Evolutionary conservation across 495 filamentous ascomycete genomes (phyloP).

Genomic region (Podospora sp.): DNA sequence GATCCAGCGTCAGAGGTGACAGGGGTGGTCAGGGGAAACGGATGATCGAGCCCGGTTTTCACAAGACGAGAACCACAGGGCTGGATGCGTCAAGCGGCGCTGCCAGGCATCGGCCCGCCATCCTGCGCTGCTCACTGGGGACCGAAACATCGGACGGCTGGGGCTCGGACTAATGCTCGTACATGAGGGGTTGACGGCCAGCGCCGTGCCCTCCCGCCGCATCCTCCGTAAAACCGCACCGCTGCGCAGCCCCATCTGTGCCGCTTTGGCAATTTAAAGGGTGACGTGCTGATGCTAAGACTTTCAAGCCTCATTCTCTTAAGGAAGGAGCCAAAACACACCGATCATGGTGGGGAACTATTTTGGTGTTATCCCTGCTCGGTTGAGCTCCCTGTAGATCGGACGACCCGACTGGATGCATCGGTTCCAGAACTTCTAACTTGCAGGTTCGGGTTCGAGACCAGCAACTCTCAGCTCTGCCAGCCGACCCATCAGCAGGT

Average conservation of each 20-base stretch:
- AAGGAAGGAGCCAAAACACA: neutral
- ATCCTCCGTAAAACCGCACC: neutral
- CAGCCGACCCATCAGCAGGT: too few relatives aligned
- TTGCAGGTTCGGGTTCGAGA: neutral
- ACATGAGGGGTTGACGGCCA: neutral
- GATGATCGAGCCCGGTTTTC: neutral
- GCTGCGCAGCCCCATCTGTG: neutral
- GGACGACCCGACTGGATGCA: slow-evolving; percentile 12
- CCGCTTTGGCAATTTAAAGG: neutral
- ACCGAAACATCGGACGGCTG: neutral
- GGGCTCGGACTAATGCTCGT: neutral
- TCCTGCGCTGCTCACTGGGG: neutral
- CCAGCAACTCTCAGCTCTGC: too few relatives aligned
- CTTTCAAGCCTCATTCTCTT: neutral
- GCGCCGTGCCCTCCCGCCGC: neutral
- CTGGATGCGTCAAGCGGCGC: neutral
- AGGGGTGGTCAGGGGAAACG: neutral
- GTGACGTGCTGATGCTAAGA: neutral
- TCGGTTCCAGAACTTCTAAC: slow-evolving; percentile 23
- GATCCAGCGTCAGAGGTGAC: neutral
- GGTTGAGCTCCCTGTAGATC: neutral
- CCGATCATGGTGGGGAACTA: neutral
- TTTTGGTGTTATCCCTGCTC: neutral
- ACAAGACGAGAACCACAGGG: neutral
- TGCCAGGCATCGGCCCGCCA: neutral